Conservation (phyloP, 257 asterid species). For the Mitragyna speciosa region DNA sequence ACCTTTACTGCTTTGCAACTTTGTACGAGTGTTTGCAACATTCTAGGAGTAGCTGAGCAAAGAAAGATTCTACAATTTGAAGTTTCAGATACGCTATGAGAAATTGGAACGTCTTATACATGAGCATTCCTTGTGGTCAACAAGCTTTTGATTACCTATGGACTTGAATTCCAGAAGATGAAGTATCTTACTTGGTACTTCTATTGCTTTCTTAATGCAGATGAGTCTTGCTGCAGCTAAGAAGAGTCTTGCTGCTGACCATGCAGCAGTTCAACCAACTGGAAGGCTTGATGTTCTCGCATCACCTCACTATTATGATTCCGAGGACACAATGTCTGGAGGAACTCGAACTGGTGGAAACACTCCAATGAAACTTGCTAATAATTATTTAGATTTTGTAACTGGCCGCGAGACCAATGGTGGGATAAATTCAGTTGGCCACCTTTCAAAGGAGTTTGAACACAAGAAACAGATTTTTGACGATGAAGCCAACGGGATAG, state of each 20-base stretch:
- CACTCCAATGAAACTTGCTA: slow-evolving; percentile 49
- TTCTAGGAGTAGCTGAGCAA: neutral
- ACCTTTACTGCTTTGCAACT: neutral
- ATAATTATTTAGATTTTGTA: slow-evolving; percentile 36
- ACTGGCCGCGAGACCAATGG: slow-evolving; percentile 42
- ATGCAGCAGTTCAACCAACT: slow-evolving; percentile 29
- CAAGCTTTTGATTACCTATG: slow-evolving; percentile 2
- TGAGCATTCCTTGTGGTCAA: neutral
- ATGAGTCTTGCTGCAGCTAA: slow-evolving; percentile 68
- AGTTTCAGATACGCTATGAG: slow-evolving; percentile 1
- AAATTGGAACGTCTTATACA: neutral
- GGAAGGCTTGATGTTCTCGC: slow-evolving; percentile 48
- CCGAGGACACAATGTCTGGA: slow-evolving; percentile 55
- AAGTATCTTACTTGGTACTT: neutral
- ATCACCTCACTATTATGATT: slow-evolving; percentile 63
- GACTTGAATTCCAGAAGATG: neutral
- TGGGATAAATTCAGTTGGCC: slow-evolving; percentile 35
- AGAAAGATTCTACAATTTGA: neutral
- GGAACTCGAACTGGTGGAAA: slow-evolving; percentile 59
- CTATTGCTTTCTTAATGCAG: slow-evolving; percentile 40
- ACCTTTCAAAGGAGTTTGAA: slow-evolving; percentile 68
- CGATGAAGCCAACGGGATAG: slow-evolving; percentile 45
- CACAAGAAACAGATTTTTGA: slow-evolving; percentile 54
- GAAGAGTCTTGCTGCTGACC: slow-evolving; percentile 49
- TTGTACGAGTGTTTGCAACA: neutral